Percentiles rank a stretch among this genome's conserved stretches.
phyloP scores from a whole-genome alignment of 345 rosid genomes.

The Garcia nutans region DNA sequence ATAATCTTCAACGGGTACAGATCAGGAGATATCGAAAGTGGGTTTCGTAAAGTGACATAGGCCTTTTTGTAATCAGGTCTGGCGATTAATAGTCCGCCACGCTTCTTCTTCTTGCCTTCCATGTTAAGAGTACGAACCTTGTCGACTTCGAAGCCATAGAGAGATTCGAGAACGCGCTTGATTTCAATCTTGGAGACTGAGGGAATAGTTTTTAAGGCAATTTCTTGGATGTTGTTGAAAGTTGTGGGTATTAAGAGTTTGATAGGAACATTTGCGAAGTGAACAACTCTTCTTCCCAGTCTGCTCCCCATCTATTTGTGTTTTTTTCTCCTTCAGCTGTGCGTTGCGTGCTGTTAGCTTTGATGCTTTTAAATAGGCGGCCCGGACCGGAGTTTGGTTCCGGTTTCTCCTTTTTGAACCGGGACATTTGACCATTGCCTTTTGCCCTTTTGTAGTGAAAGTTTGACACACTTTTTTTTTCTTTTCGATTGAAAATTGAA shows the following conservation, averaged over 20 bases:
- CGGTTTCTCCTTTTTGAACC: no score
- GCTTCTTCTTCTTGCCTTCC: slow-evolving; percentile 91
- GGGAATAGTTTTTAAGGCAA: slow-evolving; percentile 76
- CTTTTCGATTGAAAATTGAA: no score
- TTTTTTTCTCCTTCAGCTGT: neutral
- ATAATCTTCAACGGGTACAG: slow-evolving; percentile 56
- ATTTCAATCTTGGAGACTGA: slow-evolving; percentile 91
- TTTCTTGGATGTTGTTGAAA: slow-evolving; percentile 61
- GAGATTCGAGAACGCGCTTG: slow-evolving; percentile 90
- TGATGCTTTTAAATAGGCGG: no score
- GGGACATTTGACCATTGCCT: no score
- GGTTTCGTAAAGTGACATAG: slow-evolving; percentile 59
- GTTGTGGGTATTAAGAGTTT: slow-evolving; percentile 71
- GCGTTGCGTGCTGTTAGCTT: no score
- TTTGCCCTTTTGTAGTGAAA: slow-evolving; percentile 83
- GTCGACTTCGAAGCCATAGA: slow-evolving; percentile 84
- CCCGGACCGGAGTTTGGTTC: slow-evolving; percentile 15
- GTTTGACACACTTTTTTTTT: no score
- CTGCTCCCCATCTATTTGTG: slow-evolving; percentile 58
- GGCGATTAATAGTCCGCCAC: slow-evolving; percentile 70
- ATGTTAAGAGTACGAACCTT: slow-evolving; percentile 87
- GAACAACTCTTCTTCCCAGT: slow-evolving; percentile 70
- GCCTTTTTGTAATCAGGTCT: slow-evolving; percentile 95
- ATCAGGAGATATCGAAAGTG: slow-evolving; percentile 65
- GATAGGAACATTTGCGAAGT: slow-evolving; percentile 82